phyloP scores from a whole-genome alignment of 2,329 filamentous ascomycete species.

The Colletotrichum incanum region DNA sequence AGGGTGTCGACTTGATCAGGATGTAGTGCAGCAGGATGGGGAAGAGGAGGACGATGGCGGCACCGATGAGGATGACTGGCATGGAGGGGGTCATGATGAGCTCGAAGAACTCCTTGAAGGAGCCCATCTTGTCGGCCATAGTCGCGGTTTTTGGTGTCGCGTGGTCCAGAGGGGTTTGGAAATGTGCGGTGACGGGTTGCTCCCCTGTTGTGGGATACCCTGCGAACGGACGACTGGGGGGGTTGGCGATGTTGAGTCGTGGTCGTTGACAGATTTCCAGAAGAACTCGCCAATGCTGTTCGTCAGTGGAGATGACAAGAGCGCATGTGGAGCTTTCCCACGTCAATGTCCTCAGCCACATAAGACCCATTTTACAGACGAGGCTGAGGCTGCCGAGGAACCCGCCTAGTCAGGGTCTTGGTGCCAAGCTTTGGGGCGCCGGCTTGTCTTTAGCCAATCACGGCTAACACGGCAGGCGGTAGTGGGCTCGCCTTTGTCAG shows the following conservation, averaged over 20 bases:
- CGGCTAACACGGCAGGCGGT: conserved; percentile 30
- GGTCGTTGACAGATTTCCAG: conserved; percentile 43
- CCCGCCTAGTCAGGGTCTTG: conserved; percentile 19
- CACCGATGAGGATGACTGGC: conserved; percentile 76
- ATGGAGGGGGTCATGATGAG: conserved; percentile 72
- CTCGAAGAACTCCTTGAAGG: conserved; percentile 62
- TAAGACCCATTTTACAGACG: background rate
- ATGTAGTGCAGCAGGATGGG: conserved; percentile 85
- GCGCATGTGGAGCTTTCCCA: conserved; percentile 10
- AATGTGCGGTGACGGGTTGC: background rate
- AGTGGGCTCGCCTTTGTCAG: conserved; percentile 34
- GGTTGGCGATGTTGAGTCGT: conserved; percentile 30
- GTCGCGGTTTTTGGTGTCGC: background rate
- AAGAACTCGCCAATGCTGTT: conserved; percentile 29
- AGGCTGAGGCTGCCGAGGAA: conserved; percentile 31
- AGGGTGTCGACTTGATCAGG: conserved; percentile 78
- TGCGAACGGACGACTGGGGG: conserved; percentile 30
- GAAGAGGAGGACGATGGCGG: conserved; percentile 78
- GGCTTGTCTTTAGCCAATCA: conserved; percentile 14
- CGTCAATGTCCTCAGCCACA: conserved; percentile 26
- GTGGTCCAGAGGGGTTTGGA: background rate
- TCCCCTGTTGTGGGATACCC: conserved; percentile 14
- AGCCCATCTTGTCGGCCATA: conserved; percentile 53
- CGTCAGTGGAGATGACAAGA: conserved; percentile 25
- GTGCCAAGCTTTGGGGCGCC: conserved; percentile 42